Evolutionary conservation across 768 basidiomycete genomes (phyloP).

Genomic region (Pleurotus sapidus): DNA sequence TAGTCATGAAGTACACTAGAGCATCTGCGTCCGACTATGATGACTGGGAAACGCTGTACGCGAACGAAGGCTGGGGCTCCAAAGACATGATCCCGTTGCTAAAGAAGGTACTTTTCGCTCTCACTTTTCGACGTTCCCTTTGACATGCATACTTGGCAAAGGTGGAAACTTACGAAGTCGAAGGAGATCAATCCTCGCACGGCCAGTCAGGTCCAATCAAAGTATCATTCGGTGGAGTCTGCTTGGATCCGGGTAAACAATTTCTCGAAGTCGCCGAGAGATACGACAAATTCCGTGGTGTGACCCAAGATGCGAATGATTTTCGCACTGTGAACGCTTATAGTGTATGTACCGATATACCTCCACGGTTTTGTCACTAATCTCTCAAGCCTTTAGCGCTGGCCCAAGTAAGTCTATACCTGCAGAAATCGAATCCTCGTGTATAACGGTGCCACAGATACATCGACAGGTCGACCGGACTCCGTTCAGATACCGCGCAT

Average conservation of each 20-base stretch:
- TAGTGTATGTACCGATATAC: not conserved
- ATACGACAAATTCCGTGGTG: not conserved
- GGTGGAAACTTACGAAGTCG: constrained; percentile 31
- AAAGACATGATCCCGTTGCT: constrained; percentile 40
- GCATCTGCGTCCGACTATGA: constrained; percentile 44
- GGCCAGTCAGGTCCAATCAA: constrained; percentile 30
- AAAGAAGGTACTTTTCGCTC: constrained; percentile 30
- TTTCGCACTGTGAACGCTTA: not conserved
- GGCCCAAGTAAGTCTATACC: not conserved
- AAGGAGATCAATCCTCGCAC: constrained; percentile 23
- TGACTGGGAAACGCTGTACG: constrained; percentile 37
- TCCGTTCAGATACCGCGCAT: constrained; percentile 55
- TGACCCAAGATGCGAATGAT: not conserved
- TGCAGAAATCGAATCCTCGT: no score
- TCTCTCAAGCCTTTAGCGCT: not conserved
- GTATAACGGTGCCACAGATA: constrained; percentile 36
- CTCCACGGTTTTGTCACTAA: not conserved
- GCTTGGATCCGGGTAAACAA: not conserved
- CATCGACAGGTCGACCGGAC: constrained; percentile 46
- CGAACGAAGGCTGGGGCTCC: constrained; percentile 45
- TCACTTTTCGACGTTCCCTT: not conserved
- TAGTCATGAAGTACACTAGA: constrained; percentile 37
- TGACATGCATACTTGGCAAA: not conserved
- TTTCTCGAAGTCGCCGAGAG: not conserved
- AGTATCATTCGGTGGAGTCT: constrained; percentile 15